A percentile compares a stretch with the other conserved stretches of the same genome.
These are phyloP conservation scores for Ogataea ramenticola DNA, from an alignment of 805 yeast genomes.

Conservation along the genomic window DNA sequence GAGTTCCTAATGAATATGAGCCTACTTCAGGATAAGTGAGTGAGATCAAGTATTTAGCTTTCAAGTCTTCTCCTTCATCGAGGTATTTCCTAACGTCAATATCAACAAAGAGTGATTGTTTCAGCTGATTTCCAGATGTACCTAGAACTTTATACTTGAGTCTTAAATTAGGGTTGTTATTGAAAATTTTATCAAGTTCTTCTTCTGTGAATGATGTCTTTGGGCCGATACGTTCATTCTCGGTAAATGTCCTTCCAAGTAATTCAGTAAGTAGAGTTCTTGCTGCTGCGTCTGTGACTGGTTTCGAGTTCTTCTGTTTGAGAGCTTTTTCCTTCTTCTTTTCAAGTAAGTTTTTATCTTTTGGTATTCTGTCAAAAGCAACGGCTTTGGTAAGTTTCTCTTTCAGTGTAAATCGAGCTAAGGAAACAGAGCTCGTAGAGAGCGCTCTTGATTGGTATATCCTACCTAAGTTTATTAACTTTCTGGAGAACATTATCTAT, in stretches of 20 bases:
- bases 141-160: constrained; percentile 52
- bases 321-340: constrained; percentile 5
- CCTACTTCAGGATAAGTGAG: constrained; percentile 28
- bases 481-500: constrained; percentile 4
- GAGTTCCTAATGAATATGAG: constrained; percentile 55
- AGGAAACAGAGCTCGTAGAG: background rate
- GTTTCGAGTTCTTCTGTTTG: constrained; percentile 14
- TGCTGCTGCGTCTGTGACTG: constrained; percentile 23
- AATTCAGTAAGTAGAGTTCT: constrained; percentile 13
- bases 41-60: constrained; percentile 30
- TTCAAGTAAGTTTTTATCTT: constrained; percentile 4
- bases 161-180: constrained; percentile 27
- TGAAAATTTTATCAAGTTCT: constrained; percentile 19
- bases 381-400: constrained; percentile 5
- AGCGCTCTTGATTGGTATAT: too few relatives aligned
- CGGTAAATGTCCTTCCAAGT: constrained; percentile 10
- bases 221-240: constrained; percentile 11
- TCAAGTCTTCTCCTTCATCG: constrained; percentile 31
- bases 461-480: constrained; percentile 4
- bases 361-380: constrained; percentile 3
- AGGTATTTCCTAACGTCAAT: constrained; percentile 47
- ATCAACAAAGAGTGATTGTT: constrained; percentile 51
- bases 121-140: constrained; percentile 45
- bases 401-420: too few relatives aligned
- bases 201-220: constrained; percentile 16